A percentile compares a stretch with the other conserved stretches of the same genome.
These are phyloP conservation scores for Physcomitrium patens DNA, from an alignment of 225 moss, liverwort and hornwort species.

Conservation along the genomic window DNA sequence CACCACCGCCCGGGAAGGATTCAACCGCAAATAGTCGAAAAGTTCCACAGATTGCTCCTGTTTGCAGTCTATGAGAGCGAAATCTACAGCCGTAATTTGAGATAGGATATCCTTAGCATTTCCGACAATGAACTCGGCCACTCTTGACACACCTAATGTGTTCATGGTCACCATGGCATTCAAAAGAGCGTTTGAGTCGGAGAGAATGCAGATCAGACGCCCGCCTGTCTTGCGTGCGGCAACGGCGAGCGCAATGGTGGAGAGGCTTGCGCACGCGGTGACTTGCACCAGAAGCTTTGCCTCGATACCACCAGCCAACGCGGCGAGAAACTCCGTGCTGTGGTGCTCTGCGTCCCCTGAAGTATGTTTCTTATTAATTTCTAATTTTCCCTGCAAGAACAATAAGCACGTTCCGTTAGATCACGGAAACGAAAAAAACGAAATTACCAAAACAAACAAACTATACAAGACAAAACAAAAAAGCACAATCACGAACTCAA, in stretches of 20 bases:
- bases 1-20: conserved; percentile 74
- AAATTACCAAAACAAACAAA: background rate
- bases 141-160: conserved; percentile 74
- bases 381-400: conserved; percentile 64
- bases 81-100: conserved; percentile 69
- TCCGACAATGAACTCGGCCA: conserved; percentile 83
- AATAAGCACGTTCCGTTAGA: background rate
- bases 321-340: conserved; percentile 85
- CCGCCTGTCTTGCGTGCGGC: conserved; percentile 85
- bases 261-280: conserved; percentile 60
- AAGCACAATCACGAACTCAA: no score
- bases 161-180: conserved; percentile 87
- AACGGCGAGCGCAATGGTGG: conserved; percentile 82
- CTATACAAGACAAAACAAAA: no score
- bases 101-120: conserved; percentile 74
- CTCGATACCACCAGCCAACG: conserved; percentile 87
- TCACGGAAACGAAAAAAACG: background rate
- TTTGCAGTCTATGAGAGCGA: conserved; percentile 79
- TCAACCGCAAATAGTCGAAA: conserved; percentile 67
- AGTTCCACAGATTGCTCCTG: conserved; percentile 65
- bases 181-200: conserved; percentile 67
- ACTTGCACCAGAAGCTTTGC: conserved; percentile 84
- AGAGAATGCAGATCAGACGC: conserved; percentile 73
- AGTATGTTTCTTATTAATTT: conserved; percentile 55
- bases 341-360: conserved; percentile 68